These are phyloP conservation scores for Globisporangium echinulatum DNA, from an alignment of 352 stramenopile species.

Conservation along the genomic window DNA sequence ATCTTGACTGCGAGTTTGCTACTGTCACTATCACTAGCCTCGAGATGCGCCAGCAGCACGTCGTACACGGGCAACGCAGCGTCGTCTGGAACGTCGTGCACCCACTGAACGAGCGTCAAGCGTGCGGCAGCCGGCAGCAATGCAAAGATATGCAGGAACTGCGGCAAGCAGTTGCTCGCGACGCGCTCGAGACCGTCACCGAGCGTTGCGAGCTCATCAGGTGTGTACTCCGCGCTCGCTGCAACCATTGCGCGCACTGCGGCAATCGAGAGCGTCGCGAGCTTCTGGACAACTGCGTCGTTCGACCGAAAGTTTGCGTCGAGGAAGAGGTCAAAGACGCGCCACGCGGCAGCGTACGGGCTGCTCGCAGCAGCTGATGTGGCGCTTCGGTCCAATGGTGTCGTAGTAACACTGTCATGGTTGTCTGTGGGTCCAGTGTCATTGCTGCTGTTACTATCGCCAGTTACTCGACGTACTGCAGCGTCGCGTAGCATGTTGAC, in stretches of 20 bases:
- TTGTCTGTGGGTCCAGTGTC: not conserved
- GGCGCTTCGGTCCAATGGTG: no score
- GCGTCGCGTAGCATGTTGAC: slow-evolving; percentile 21
- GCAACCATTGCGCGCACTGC: slow-evolving; percentile 21
- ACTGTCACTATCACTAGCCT: slow-evolving; percentile 7
- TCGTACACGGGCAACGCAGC: slow-evolving; percentile 32
- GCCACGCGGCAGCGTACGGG: not conserved
- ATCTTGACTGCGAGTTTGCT: slow-evolving; percentile 14
- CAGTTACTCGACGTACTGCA: slow-evolving; percentile 1
- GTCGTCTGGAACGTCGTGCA: slow-evolving; percentile 33
- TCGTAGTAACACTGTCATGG: no score
- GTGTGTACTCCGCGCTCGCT: slow-evolving; percentile 17
- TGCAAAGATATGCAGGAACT: slow-evolving; percentile 35
- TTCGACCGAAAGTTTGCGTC: slow-evolving; percentile 25
- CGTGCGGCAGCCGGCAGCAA: slow-evolving; percentile 18
- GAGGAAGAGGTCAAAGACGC: slow-evolving; percentile 48
- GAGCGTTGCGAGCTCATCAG: slow-evolving; percentile 28
- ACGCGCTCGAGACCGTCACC: slow-evolving; percentile 37
- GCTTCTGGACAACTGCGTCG: slow-evolving; percentile 39
- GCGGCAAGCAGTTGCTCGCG: slow-evolving; percentile 16
- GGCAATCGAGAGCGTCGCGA: slow-evolving; percentile 23
- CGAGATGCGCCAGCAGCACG: slow-evolving; percentile 20
- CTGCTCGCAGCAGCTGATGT: not conserved
- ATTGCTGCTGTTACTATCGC: not conserved
- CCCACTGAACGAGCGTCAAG: slow-evolving; percentile 29